Percentiles rank a stretch among this genome's conserved stretches.
phyloP scores from a whole-genome alignment of 208 protist species.

The Leishmania lainsoni region DNA sequence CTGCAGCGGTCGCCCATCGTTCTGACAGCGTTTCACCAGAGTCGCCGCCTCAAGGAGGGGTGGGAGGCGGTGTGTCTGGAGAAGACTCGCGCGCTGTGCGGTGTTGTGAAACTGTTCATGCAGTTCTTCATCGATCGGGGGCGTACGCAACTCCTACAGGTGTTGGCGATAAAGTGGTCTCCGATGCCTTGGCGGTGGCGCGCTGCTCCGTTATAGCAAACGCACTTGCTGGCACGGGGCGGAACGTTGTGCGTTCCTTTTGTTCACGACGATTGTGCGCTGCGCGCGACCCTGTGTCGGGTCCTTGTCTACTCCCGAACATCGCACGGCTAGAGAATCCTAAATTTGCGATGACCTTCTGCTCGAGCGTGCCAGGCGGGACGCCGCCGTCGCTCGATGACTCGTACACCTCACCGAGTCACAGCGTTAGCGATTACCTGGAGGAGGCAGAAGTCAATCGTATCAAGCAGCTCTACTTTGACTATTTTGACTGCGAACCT shows the following conservation, averaged over 20 bases:
- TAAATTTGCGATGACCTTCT: conserved; percentile 15
- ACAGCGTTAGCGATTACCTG: conserved; percentile 50
- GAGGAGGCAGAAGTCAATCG: conserved; percentile 65
- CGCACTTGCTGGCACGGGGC: conserved; percentile 68
- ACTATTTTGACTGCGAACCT: conserved; percentile 89
- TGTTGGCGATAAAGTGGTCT: conserved; percentile 9
- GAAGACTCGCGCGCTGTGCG: conserved; percentile 71
- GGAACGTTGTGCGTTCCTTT: conserved; percentile 64
- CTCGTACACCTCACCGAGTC: conserved; percentile 10
- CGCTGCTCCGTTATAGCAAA: conserved; percentile 78
- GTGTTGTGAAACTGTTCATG: conserved; percentile 66
- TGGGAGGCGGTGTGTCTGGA: conserved; percentile 49
- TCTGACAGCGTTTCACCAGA: conserved; percentile 61
- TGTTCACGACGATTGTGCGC: conserved; percentile 40
- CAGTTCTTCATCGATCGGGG: conserved; percentile 35
- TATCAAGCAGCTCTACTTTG: conserved; percentile 89
- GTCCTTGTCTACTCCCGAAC: neutral
- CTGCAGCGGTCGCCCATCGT: conserved; percentile 56
- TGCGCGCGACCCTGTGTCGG: neutral
- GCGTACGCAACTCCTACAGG: neutral
- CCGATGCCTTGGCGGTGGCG: conserved; percentile 56
- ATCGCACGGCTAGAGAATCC: conserved; percentile 8
- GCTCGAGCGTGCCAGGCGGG: neutral
- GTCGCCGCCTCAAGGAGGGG: conserved; percentile 57
- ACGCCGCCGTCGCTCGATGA: conserved; percentile 7